Evolutionary conservation across 2,329 filamentous ascomycete genomes (phyloP).

Genomic region (Clonostachys rhizophaga): DNA sequence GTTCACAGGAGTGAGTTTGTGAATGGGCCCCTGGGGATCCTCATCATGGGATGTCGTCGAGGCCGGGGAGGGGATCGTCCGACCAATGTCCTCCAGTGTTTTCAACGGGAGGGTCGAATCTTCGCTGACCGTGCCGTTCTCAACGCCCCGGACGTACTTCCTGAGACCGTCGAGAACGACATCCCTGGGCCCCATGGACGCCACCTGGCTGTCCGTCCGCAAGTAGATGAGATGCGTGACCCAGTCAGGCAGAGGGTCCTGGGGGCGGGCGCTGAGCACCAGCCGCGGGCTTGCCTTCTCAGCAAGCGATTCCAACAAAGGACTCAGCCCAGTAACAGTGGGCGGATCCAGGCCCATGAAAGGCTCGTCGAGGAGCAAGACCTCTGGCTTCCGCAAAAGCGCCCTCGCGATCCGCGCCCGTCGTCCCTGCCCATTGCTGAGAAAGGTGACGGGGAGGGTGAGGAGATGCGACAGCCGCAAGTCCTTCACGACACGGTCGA

Average conservation of each 20-base stretch:
- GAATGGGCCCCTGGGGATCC: conserved; percentile 2
- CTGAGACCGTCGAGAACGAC: conserved; percentile 52
- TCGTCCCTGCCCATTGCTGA: conserved; percentile 91
- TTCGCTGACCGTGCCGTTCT: conserved; percentile 33
- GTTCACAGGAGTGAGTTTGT: conserved; percentile 12
- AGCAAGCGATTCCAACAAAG: conserved; percentile 65
- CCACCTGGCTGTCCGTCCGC: conserved; percentile 60
- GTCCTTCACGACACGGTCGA: conserved; percentile 63
- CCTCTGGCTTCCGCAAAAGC: conserved; percentile 70
- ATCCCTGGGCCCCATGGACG: conserved; percentile 60
- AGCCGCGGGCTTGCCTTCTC: conserved; percentile 64
- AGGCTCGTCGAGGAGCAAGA: conserved; percentile 85
- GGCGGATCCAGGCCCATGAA: conserved; percentile 95
- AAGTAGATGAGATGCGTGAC: conserved; percentile 79
- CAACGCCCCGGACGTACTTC: conserved; percentile 40
- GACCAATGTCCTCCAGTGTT: conserved; percentile 44
- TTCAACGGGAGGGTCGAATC: conserved; percentile 43
- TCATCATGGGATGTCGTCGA: neutral
- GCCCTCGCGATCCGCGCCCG: conserved; percentile 85
- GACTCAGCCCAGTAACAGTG: conserved; percentile 67
- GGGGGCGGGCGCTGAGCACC: conserved; percentile 73
- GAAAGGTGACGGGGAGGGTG: conserved; percentile 77
- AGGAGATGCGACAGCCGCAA: conserved; percentile 66
- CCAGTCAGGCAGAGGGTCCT: conserved; percentile 87
- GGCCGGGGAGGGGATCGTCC: conserved; percentile 25